A percentile compares a stretch with the other conserved stretches of the same genome.
phyloP scores from a whole-genome alignment of 2,329 filamentous ascomycete genomes.

The Calonectria ilicicola region DNA sequence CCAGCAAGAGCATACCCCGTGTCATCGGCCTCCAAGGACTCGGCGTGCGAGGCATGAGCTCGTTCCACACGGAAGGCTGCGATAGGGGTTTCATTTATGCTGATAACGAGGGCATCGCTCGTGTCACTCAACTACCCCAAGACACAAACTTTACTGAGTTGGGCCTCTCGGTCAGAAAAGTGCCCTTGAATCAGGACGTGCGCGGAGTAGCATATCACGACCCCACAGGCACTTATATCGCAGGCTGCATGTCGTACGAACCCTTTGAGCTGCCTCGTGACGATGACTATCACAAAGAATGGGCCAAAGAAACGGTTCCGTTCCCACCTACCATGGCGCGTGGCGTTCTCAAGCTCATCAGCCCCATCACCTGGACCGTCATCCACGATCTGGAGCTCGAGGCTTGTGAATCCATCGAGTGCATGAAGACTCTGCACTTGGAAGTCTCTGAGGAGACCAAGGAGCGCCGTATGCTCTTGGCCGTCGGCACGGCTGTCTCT shows the following conservation, averaged over 20 bases:
- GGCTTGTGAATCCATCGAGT: constrained; percentile 80
- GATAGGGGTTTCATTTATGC: constrained; percentile 87
- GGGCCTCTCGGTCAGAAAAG: constrained; percentile 79
- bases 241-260: constrained; percentile 75
- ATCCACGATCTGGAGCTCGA: constrained; percentile 83
- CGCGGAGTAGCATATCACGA: constrained; percentile 82
- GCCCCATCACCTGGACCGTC: constrained; percentile 79
- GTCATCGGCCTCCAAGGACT: constrained; percentile 79
- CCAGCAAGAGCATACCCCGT: constrained; percentile 80
- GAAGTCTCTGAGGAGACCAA: constrained; percentile 93
- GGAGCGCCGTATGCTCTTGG: constrained; percentile 84
- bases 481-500: constrained; percentile 86
- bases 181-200: constrained; percentile 77
- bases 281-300: constrained; percentile 85
- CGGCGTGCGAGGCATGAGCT: constrained; percentile 77
- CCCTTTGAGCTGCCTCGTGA: constrained; percentile 89
- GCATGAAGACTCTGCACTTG: constrained; percentile 84
- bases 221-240: constrained; percentile 78
- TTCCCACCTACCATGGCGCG: constrained; percentile 77
- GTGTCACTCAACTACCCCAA: constrained; percentile 77
- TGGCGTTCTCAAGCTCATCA: constrained; percentile 82
- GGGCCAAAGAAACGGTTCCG: constrained; percentile 76
- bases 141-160: constrained; percentile 78
- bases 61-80: constrained; percentile 82
- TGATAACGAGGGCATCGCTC: constrained; percentile 77